A percentile compares a stretch with the other conserved stretches of the same genome.
These are phyloP conservation scores for Groenewaldozyma sp. DNA, from an alignment of 1,139 yeast genomes.

Conservation along the genomic window DNA sequence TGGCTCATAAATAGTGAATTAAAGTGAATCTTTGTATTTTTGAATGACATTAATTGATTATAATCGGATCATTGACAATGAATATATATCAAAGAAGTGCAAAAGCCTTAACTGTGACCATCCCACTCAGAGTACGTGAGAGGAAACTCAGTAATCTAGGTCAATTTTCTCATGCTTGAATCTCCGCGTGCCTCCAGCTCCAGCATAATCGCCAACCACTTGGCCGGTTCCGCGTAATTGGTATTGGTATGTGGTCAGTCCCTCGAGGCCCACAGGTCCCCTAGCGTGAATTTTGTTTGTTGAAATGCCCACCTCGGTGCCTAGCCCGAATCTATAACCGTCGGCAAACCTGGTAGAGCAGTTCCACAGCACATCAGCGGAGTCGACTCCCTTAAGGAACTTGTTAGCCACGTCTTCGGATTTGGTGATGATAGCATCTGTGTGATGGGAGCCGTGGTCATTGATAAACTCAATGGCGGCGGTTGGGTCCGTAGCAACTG, in stretches of 20 bases:
- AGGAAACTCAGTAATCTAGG: conserved; percentile 5
- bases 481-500: conserved; percentile 45
- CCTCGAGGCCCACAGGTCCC: conserved; percentile 98
- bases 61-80: no score
- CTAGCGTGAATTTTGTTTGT: conserved; percentile 96
- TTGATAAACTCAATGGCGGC: conserved; percentile 82
- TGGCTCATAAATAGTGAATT: conserved; percentile 5
- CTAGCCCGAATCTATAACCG: conserved; percentile 97
- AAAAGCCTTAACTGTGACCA: no score
- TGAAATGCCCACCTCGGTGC: conserved; percentile 96
- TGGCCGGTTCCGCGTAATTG: conserved; percentile 89
- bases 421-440: conserved; percentile 85
- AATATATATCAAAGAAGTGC: no score
- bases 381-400: conserved; percentile 80
- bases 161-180: conserved; percentile 47
- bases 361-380: conserved; percentile 98
- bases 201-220: conserved; percentile 80
- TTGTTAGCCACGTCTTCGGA: conserved; percentile 56
- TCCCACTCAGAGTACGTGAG: background rate
- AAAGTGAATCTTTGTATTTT: background rate
- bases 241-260: conserved; percentile 90
- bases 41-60: background rate
- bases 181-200: conserved; percentile 82
- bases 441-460: conserved; percentile 87
- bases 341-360: conserved; percentile 96